A percentile compares a stretch with the other conserved stretches of the same genome.
These are phyloP conservation scores for Hemerocallis citrina DNA, from an alignment of 106 monocot species.

Conservation along the genomic window DNA sequence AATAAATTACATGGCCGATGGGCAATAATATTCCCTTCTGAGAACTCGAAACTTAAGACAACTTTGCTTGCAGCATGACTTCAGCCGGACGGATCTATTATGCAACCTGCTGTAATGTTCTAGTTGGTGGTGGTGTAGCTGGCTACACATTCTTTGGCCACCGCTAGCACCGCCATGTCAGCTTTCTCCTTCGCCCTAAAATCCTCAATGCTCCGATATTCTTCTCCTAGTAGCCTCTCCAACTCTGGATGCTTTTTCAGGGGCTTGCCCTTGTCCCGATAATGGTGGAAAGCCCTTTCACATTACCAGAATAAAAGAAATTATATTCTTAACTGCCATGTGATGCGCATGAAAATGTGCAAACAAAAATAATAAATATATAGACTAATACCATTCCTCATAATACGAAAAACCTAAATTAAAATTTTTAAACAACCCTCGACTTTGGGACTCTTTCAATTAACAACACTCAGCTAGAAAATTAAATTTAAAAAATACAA, in stretches of 20 bases:
- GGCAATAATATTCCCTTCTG: no score
- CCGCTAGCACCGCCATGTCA: slow-evolving; percentile 21
- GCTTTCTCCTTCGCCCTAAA: slow-evolving; percentile 52
- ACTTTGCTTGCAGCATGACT: no score
- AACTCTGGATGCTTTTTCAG: slow-evolving; percentile 60
- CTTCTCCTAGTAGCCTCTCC: slow-evolving; percentile 68
- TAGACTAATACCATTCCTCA: neutral
- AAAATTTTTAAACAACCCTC: no score
- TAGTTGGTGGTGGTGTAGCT: neutral
- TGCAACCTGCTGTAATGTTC: no score
- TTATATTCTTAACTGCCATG: no score
- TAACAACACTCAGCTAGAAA: no score
- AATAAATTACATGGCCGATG: no score
- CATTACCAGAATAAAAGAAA: neutral
- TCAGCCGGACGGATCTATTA: no score
- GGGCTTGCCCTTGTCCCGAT: slow-evolving; percentile 30
- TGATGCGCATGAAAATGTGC: no score
- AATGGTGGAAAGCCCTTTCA: slow-evolving; percentile 91
- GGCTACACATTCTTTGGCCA: slow-evolving; percentile 16
- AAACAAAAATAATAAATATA: neutral
- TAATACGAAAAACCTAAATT: neutral
- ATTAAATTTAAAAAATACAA: no score
- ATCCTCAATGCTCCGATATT: slow-evolving; percentile 57
- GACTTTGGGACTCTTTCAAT: no score
- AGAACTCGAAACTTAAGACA: neutral